phyloP scores from a whole-genome alignment of 306 rosid species.

The Myrica gale region DNA sequence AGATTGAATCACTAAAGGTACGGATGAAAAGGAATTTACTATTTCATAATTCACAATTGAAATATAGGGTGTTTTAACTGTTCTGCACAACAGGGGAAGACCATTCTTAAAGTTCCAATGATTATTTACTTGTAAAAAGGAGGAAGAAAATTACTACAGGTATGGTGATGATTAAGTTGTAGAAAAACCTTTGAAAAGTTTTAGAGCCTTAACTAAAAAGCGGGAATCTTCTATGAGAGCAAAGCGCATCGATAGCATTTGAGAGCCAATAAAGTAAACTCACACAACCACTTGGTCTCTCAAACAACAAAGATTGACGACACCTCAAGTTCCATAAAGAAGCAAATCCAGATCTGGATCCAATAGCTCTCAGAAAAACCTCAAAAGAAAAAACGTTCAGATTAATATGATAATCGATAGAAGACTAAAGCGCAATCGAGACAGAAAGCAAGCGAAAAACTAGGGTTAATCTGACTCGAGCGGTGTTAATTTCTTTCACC shows the following conservation, averaged over 20 bases:
- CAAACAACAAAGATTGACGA: background rate
- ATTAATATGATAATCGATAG: background rate
- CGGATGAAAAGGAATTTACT: too few species aligned
- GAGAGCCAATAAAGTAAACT: background rate
- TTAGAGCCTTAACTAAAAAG: background rate
- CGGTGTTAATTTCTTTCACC: background rate
- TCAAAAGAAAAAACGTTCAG: background rate
- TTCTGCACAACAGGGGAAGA: too few species aligned
- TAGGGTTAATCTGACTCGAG: background rate
- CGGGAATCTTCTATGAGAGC: background rate
- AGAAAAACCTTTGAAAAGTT: background rate
- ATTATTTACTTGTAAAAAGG: background rate
- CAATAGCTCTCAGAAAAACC: too few species aligned
- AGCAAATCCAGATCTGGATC: slow-evolving; percentile 29
- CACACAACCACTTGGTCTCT: background rate
- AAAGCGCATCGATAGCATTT: background rate
- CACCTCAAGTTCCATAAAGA: background rate
- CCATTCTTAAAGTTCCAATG: too few species aligned
- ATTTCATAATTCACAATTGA: too few species aligned
- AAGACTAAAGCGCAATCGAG: background rate
- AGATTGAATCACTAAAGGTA: background rate
- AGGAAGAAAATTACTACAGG: too few species aligned
- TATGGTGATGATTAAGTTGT: background rate
- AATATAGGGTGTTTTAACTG: too few species aligned
- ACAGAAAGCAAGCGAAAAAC: background rate